Conservation (phyloP, 495 filamentous ascomycete genomes). For the Penicillium pulvis region DNA sequence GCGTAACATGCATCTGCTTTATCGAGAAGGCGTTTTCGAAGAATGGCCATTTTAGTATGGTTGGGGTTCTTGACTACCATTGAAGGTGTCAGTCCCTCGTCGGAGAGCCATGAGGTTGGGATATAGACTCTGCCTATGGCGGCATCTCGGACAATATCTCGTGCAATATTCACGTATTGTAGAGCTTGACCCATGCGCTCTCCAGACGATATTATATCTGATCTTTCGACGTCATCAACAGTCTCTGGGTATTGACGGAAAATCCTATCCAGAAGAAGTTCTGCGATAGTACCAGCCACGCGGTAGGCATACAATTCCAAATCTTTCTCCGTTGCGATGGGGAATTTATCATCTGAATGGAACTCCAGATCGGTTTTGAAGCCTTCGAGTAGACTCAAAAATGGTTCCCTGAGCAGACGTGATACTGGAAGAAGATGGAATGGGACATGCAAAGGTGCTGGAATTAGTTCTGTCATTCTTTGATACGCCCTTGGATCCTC, state of each 20-base stretch:
- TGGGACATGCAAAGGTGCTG: conserved; percentile 10
- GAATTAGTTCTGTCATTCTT: background rate
- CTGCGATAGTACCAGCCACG: conserved; percentile 69
- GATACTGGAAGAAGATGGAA: conserved; percentile 52
- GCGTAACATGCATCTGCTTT: conserved; percentile 58
- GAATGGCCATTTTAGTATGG: conserved; percentile 35
- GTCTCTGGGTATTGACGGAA: conserved; percentile 46
- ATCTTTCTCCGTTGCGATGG: conserved; percentile 55
- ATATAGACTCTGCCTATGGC: conserved; percentile 62
- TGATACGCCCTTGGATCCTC: background rate
- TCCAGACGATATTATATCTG: conserved; percentile 44
- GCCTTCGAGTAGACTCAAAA: conserved; percentile 60
- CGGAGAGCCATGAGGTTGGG: conserved; percentile 60
- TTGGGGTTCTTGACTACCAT: conserved; percentile 52
- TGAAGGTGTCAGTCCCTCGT: conserved; percentile 52
- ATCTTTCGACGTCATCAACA: background rate
- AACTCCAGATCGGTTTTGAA: conserved; percentile 65
- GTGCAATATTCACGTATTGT: conserved; percentile 71
- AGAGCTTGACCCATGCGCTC: conserved; percentile 66
- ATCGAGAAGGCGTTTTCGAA: conserved; percentile 55
- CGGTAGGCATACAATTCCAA: conserved; percentile 58
- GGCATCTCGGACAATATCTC: conserved; percentile 65
- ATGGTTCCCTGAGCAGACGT: conserved; percentile 52
- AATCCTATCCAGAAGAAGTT: conserved; percentile 62
- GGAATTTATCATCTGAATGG: conserved; percentile 35